Evolutionary conservation across 1,139 yeast species (phyloP).

Genomic region (Yamadazyma buinensis): DNA sequence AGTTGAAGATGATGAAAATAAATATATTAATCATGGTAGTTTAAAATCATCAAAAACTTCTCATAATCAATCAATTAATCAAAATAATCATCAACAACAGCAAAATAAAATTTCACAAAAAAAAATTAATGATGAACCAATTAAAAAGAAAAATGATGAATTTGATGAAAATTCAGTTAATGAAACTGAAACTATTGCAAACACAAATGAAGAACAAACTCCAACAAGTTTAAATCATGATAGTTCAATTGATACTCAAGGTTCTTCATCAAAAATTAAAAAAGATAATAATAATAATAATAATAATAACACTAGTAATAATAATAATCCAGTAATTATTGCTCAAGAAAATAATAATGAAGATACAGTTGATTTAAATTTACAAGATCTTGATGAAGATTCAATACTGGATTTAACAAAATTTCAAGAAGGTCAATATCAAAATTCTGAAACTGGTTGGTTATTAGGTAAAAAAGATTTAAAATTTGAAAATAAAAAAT

Average conservation of each 20-base stretch:
- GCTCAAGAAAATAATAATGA: slow-evolving; percentile 20
- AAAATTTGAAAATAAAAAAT: slow-evolving; percentile 56
- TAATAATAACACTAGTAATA: neutral
- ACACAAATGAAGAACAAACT: slow-evolving; percentile 31
- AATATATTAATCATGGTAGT: slow-evolving; percentile 9
- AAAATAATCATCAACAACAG: neutral
- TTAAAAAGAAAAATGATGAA: slow-evolving; percentile 29
- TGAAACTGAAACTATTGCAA: slow-evolving; percentile 44
- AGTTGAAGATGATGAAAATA: slow-evolving; percentile 30
- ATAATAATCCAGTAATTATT: slow-evolving; percentile 14
- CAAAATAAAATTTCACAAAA: slow-evolving; percentile 3
- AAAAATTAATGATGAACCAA: slow-evolving; percentile 3
- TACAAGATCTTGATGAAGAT: slow-evolving; percentile 15
- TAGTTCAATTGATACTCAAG: slow-evolving; percentile 5
- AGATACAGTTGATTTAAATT: slow-evolving; percentile 15
- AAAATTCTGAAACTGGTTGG: slow-evolving; percentile 55
- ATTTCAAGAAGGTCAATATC: slow-evolving; percentile 68
- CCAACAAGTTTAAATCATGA: slow-evolving; percentile 10
- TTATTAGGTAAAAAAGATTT: slow-evolving; percentile 49
- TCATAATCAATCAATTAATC: slow-evolving; percentile 4
- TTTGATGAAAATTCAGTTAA: slow-evolving; percentile 38
- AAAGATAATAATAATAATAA: neutral
- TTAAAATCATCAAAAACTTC: slow-evolving; percentile 2
- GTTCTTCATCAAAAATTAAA: slow-evolving; percentile 6
- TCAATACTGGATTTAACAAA: slow-evolving; percentile 28